phyloP scores from a whole-genome alignment of 768 basidiomycete species.

The Chlorophyllum brunneum region DNA sequence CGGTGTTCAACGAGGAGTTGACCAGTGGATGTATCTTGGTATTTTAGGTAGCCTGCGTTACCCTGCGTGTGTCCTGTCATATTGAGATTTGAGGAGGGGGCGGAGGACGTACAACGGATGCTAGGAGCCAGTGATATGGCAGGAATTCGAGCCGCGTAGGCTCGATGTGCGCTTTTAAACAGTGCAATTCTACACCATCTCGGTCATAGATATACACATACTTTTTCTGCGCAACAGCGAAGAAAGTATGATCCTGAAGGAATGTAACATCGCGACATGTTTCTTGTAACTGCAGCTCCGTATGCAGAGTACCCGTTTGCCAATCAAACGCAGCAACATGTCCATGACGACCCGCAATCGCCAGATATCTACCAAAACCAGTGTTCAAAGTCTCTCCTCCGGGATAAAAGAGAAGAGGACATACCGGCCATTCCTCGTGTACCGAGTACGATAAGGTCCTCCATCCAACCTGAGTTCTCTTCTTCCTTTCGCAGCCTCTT shows the following conservation, averaged over 20 bases:
- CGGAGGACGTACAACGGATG: slow-evolving; percentile 59
- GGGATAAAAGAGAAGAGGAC: slow-evolving; percentile 1
- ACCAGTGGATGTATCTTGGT: slow-evolving; percentile 96
- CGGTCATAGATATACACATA: slow-evolving; percentile 96
- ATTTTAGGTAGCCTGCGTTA: slow-evolving; percentile 88
- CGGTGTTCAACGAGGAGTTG: slow-evolving; percentile 81
- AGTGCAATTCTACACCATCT: slow-evolving; percentile 89
- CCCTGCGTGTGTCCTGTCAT: slow-evolving; percentile 43
- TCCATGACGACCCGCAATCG: slow-evolving; percentile 77
- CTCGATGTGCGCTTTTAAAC: slow-evolving; percentile 80
- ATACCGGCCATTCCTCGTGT: slow-evolving; percentile 88
- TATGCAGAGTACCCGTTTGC: slow-evolving; percentile 71
- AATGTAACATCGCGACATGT: slow-evolving; percentile 95
- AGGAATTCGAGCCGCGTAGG: slow-evolving; percentile 88
- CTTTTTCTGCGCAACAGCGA: slow-evolving; percentile 94
- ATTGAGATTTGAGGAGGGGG: background rate
- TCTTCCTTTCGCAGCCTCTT: slow-evolving; percentile 72
- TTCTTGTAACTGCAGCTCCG: slow-evolving; percentile 87
- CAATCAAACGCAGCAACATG: slow-evolving; percentile 94
- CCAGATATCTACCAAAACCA: slow-evolving; percentile 60
- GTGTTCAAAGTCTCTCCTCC: background rate
- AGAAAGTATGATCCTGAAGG: slow-evolving; percentile 88
- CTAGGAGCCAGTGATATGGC: slow-evolving; percentile 94
- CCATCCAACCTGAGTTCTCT: slow-evolving; percentile 81
- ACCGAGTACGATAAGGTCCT: slow-evolving; percentile 80